Conservation (phyloP, 768 basidiomycete genomes). For the Termitomyces sp. region DNA sequence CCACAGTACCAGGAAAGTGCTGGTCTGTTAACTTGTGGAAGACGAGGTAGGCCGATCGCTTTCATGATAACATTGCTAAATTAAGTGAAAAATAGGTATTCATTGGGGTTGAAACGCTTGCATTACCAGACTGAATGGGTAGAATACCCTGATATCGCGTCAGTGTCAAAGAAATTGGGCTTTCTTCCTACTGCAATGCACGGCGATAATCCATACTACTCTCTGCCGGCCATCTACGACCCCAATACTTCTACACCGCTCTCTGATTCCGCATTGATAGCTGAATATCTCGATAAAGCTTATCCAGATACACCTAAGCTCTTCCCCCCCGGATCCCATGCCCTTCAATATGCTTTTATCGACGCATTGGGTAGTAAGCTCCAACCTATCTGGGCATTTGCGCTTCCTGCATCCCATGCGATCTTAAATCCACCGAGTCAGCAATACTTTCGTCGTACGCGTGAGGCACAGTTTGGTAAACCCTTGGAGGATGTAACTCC, state of each 20-base stretch:
- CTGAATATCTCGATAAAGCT: slow-evolving; percentile 38
- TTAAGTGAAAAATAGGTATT: slow-evolving; percentile 13
- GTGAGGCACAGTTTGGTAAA: slow-evolving; percentile 26
- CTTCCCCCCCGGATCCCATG: slow-evolving; percentile 17
- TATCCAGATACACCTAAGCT: slow-evolving; percentile 30
- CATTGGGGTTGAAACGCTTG: slow-evolving; percentile 28
- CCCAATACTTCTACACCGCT: slow-evolving; percentile 27
- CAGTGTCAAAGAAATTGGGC: slow-evolving; percentile 24
- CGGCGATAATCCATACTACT: slow-evolving; percentile 30
- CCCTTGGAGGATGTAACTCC: slow-evolving; percentile 32
- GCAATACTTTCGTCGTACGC: slow-evolving; percentile 33
- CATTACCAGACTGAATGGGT: slow-evolving; percentile 38
- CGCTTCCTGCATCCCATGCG: slow-evolving; percentile 17
- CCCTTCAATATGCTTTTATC: slow-evolving; percentile 16
- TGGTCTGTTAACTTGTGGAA: slow-evolving; percentile 37
- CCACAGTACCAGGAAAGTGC: slow-evolving; percentile 17
- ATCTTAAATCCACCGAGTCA: slow-evolving; percentile 29
- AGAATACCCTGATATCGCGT: slow-evolving; percentile 36
- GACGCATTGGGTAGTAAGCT: slow-evolving; percentile 12
- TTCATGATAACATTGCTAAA: background rate
- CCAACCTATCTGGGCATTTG: slow-evolving; percentile 10
- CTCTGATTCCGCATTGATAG: slow-evolving; percentile 37
- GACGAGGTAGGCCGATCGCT: slow-evolving; percentile 23
- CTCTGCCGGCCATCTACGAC: slow-evolving; percentile 38
- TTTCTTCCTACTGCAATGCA: slow-evolving; percentile 24